Evolutionary conservation across 108 stramenopile species (phyloP).

Genomic region (Poteriospumella lacustris): DNA sequence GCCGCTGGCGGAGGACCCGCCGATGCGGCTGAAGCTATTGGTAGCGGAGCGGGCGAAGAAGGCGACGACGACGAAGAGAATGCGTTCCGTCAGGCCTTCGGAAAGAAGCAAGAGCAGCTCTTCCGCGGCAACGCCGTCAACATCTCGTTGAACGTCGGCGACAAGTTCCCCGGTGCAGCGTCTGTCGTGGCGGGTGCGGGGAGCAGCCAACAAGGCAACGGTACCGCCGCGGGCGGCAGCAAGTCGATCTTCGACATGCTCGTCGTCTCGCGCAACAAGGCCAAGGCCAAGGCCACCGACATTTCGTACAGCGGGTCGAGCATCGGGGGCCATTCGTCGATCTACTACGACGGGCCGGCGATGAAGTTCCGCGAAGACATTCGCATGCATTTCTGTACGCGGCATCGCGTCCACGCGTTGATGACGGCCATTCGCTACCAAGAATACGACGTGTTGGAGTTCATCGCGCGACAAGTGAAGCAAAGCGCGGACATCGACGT

Average conservation of each 20-base stretch:
- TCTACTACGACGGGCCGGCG: neutral
- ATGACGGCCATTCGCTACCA: conserved; percentile 10
- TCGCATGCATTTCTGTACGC: neutral
- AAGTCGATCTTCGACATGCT: neutral
- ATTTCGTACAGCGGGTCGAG: neutral
- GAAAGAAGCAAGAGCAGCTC: too few species aligned
- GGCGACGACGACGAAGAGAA: too few species aligned
- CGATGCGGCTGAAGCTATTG: neutral
- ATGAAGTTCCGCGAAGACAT: conserved; percentile 5
- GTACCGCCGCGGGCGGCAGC: neutral
- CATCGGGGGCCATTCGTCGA: neutral
- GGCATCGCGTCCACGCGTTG: neutral
- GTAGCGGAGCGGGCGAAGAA: neutral
- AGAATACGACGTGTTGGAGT: neutral
- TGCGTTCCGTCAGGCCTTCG: too few species aligned
- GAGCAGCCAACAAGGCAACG: neutral
- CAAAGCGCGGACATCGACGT: neutral
- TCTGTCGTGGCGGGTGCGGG: neutral
- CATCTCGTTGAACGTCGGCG: too few species aligned
- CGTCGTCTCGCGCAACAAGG: neutral
- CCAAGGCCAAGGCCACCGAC: neutral
- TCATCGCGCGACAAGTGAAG: neutral
- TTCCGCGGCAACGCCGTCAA: too few species aligned
- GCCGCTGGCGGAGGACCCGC: neutral
- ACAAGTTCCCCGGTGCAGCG: neutral